These are phyloP conservation scores for Salvia rosmarinus DNA, from an alignment of 257 asterid genomes.

Conservation along the genomic window DNA sequence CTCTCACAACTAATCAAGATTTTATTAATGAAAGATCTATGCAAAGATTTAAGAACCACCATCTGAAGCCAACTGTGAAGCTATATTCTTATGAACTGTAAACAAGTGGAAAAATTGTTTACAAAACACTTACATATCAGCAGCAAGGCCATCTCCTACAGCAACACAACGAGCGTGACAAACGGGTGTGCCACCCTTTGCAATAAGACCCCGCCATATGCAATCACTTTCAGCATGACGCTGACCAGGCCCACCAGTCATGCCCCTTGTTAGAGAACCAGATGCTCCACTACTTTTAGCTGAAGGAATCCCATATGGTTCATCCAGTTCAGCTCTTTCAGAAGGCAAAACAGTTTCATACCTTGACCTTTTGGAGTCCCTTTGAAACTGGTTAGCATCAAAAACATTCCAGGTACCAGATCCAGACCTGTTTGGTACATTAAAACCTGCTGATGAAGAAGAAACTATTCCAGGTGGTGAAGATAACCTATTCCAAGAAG, in stretches of 20 bases:
- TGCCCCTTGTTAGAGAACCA: constrained; percentile 48
- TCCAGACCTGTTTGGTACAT: constrained; percentile 50
- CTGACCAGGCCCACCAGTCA: constrained; percentile 48
- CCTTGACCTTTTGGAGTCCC: constrained; percentile 89
- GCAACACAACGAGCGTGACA: constrained; percentile 97
- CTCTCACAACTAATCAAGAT: constrained; percentile 3
- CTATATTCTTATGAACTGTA: constrained; percentile 2
- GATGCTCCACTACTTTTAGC: constrained; percentile 41
- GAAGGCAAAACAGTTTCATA: constrained; percentile 53
- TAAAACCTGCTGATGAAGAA: constrained; percentile 61
- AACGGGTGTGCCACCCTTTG: constrained; percentile 93
- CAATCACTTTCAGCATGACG: constrained; percentile 54
- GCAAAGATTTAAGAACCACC: constrained; percentile 30
- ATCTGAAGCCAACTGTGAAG: constrained; percentile 20
- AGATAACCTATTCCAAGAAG: constrained; percentile 78
- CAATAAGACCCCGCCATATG: constrained; percentile 91
- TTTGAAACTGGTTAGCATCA: constrained; percentile 63
- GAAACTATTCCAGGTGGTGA: constrained; percentile 66
- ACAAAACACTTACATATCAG: constrained; percentile 70
- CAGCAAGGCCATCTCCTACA: constrained; percentile 61
- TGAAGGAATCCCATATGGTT: constrained; percentile 46
- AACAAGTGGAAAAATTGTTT: constrained; percentile 17
- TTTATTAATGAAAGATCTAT: constrained; percentile 5
- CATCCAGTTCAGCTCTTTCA: constrained; percentile 56
- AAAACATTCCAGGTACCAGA: constrained; percentile 70